Evolutionary conservation across 495 filamentous ascomycete genomes (phyloP).

Genomic region (Parathielavia hyrcaniae): DNA sequence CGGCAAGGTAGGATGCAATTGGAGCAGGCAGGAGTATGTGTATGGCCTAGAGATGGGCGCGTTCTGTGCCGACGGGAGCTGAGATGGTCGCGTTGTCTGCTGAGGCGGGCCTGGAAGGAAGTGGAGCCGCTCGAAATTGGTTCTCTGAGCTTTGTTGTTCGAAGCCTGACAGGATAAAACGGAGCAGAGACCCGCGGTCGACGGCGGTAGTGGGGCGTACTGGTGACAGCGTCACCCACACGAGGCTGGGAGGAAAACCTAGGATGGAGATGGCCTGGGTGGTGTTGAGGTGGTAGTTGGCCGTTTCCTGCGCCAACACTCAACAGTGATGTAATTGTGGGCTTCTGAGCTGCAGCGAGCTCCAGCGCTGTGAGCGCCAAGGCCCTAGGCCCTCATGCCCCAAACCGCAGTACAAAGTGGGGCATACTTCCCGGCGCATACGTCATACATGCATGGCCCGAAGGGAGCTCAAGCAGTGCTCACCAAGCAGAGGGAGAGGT

Average conservation of each 20-base stretch:
- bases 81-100: too few relatives aligned
- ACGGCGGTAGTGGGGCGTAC: background rate
- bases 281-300: background rate
- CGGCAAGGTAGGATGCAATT: slow-evolving; percentile 8
- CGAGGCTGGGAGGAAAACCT: background rate
- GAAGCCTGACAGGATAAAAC: background rate
- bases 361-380: too few relatives aligned
- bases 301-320: background rate
- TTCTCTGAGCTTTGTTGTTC: too few relatives aligned
- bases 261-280: background rate
- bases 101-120: background rate
- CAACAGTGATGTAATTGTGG: too few relatives aligned
- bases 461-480: slow-evolving; percentile 2
- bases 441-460: slow-evolving; percentile 7
- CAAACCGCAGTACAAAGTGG: background rate
- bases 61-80: background rate
- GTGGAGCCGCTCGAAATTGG: background rate
- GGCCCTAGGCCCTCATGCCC: too few relatives aligned
- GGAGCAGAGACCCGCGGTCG: background rate
- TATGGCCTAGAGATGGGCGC: background rate
- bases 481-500: background rate
- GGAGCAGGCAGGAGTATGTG: background rate
- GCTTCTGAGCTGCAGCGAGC: too few relatives aligned
- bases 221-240: background rate
- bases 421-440: background rate